Percentiles rank a stretch among this genome's conserved stretches.
phyloP scores from a whole-genome alignment of 441 rosid species.

The Populus hybrid region DNA sequence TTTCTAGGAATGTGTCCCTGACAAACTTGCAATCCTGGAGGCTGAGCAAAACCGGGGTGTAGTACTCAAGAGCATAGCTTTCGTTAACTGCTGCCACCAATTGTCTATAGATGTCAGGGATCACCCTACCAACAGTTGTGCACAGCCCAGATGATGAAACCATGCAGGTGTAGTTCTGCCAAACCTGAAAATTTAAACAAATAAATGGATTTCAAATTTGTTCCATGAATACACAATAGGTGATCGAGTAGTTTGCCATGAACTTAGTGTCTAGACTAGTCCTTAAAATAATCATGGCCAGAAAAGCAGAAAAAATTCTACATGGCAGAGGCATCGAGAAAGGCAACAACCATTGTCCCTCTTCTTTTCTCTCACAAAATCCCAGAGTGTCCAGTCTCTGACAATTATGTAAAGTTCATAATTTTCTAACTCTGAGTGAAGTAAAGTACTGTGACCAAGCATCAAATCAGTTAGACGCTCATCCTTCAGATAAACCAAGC shows the following conservation, averaged over 20 bases:
- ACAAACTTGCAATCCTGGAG: constrained; percentile 88
- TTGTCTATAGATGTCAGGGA: constrained; percentile 52
- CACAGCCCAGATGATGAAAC: constrained; percentile 54
- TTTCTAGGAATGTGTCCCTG: constrained; percentile 65
- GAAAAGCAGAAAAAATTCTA: neutral
- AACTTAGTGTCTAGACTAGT: neutral
- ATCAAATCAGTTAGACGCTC: neutral
- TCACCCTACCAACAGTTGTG: constrained; percentile 74
- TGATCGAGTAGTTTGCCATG: neutral
- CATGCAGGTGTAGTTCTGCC: constrained; percentile 64
- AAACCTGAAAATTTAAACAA: constrained; percentile 48
- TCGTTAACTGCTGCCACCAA: constrained; percentile 74
- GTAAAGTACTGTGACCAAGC: neutral
- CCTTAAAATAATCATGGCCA: neutral
- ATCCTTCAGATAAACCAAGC: neutral
- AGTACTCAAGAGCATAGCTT: constrained; percentile 77
- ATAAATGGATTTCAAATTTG: neutral
- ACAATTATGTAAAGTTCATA: too few species aligned
- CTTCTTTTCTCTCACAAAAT: too few species aligned
- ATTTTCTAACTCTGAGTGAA: neutral
- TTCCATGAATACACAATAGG: neutral
- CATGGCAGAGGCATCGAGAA: too few species aligned
- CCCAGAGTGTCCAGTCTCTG: too few species aligned
- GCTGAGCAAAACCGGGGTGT: constrained; percentile 79
- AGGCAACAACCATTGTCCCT: too few species aligned